Evolutionary conservation across 495 filamentous ascomycete genomes (phyloP), one percentile per base, ranked within the genome.

Genomic region (Trichoderma parareesei): DNA sequence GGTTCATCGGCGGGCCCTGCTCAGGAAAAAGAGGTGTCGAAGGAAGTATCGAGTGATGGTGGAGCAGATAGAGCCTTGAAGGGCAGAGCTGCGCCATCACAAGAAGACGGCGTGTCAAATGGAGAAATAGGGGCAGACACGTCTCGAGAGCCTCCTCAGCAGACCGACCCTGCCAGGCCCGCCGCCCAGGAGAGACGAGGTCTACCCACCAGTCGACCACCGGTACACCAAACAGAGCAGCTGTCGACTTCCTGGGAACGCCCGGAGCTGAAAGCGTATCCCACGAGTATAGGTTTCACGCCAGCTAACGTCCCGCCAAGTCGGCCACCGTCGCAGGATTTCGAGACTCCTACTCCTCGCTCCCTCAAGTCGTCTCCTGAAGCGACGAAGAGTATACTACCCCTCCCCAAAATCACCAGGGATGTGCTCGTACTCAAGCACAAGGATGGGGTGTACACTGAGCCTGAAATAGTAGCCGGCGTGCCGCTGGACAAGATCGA

Each of bases 401-500:
- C 65, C 1, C 69, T 70, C 1, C 53, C 70, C 0, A 74, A 78
- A 20, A 80, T 82, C 65, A 82, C 67, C 65, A 74, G 70, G 49
- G 69, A 68, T 0, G 72, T 46, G 1, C 67, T 82, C 6, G 65
- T 66, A 5, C 66, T 82, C 35, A 72, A 66, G 8, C 70, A 82
- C 46, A 70, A 82, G 60, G 78, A 79, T 20, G 64, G 60, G 7
- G 66, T 75, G 11, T 74, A 76, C 16, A 77, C 70, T 1, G 73
- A 76, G 3, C 79, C 79, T 2, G 65, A 71, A 16, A 71, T 73
- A 67, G 78, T 79, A 68, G 73, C 69, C 16, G 79, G 78, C 2
- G 77, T 80, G 14, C 79, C 79, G 2, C 67, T 81, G 9, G 75
- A 68, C 41, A 79, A 77, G 65, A 80, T 82, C 63, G 65, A 70